Conservation (phyloP, 2,329 filamentous ascomycete genomes). For the Periconia digitata region DNA sequence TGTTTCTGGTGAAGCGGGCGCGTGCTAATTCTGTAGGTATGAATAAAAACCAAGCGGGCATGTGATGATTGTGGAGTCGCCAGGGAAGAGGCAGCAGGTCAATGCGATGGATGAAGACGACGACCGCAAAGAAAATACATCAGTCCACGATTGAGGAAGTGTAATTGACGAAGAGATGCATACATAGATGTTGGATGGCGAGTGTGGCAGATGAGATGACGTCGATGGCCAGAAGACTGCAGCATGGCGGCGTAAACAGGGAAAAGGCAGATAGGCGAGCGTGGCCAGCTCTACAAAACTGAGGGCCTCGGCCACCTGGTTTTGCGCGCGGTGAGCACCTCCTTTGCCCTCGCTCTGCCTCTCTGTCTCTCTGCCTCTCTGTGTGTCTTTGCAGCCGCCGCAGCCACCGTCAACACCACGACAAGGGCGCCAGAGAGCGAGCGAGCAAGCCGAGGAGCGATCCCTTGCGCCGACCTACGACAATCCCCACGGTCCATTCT, state of each 20-base stretch:
- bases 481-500: no score
- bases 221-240: no score
- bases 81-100: background rate
- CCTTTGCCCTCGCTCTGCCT: slow-evolving; percentile 35
- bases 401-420: background rate
- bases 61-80: slow-evolving; percentile 4
- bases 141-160: no score
- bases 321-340: slow-evolving; percentile 29
- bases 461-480: slow-evolving; percentile 42
- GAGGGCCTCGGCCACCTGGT: slow-evolving; percentile 23
- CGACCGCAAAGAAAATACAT: no score
- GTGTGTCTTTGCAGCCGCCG: background rate
- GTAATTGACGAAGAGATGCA: no score
- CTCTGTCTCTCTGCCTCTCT: no score
- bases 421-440: background rate
- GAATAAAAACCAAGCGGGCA: background rate
- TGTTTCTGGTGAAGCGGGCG: background rate
- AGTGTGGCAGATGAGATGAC: no score
- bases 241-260: slow-evolving; percentile 31
- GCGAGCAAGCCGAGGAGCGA: slow-evolving; percentile 30
- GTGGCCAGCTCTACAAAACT: slow-evolving; percentile 36
- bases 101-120: no score
- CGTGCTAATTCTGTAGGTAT: background rate
- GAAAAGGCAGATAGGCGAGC: slow-evolving; percentile 23
- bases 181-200: no score